Conservation (phyloP, 805 yeast genomes). For the Jamesozyma gamospora region DNA sequence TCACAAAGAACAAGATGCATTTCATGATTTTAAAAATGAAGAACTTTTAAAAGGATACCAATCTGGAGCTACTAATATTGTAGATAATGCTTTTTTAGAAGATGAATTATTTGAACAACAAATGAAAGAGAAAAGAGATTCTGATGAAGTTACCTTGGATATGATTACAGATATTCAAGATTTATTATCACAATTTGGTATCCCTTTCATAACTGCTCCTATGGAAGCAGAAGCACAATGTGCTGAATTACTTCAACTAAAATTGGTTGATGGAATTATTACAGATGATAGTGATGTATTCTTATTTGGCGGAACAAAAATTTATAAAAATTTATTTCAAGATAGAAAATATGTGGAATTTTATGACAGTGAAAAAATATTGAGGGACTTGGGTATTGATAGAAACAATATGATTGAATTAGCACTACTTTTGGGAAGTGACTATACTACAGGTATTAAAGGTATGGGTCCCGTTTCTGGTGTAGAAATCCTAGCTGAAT, state of each 20-base stretch:
- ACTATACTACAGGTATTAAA: slow-evolving; percentile 85
- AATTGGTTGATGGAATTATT: slow-evolving; percentile 84
- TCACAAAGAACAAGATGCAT: slow-evolving; percentile 61
- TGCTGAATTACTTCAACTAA: slow-evolving; percentile 60
- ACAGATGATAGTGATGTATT: slow-evolving; percentile 98
- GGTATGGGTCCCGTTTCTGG: slow-evolving; percentile 94
- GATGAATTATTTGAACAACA: slow-evolving; percentile 49
- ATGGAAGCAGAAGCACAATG: slow-evolving; percentile 99
- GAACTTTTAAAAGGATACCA: slow-evolving; percentile 29
- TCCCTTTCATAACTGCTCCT: slow-evolving; percentile 92
- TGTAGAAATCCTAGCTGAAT: slow-evolving; percentile 82
- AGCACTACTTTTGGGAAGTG: slow-evolving; percentile 84
- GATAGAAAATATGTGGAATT: slow-evolving; percentile 88
- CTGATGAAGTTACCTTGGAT: slow-evolving; percentile 78
- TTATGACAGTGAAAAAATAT: slow-evolving; percentile 53
- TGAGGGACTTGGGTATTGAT: slow-evolving; percentile 51
- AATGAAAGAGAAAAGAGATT: slow-evolving; percentile 65
- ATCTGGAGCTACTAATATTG: slow-evolving; percentile 1
- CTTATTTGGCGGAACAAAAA: slow-evolving; percentile 74
- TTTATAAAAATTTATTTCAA: slow-evolving; percentile 89
- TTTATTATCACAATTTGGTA: slow-evolving; percentile 75
- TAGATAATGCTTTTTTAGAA: slow-evolving; percentile 26
- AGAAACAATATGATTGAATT: slow-evolving; percentile 61
- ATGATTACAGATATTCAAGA: slow-evolving; percentile 92
- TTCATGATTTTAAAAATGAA: slow-evolving; percentile 44